Percentiles rank a stretch among this genome's conserved stretches.
Evolutionary conservation across 345 rosid genomes (phyloP).

Genomic region (Hibiscus mutabilis): DNA sequence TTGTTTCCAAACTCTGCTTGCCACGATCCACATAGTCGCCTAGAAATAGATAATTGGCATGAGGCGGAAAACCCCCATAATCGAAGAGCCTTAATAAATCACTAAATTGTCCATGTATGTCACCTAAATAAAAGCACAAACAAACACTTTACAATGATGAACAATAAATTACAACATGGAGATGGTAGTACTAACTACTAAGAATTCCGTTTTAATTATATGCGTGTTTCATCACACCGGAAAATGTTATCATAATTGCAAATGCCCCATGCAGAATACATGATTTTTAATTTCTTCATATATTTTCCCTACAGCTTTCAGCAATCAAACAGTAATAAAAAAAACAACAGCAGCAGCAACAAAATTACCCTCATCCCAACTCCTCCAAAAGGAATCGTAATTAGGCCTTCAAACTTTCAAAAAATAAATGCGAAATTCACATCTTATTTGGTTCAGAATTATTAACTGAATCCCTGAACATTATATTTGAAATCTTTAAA

Average conservation of each 20-base stretch:
- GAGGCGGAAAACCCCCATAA: constrained; percentile 92
- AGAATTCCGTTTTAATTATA: neutral
- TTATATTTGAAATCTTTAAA: neutral
- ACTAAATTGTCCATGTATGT: constrained; percentile 89
- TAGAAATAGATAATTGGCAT: constrained; percentile 73
- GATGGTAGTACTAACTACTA: neutral
- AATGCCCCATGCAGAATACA: neutral
- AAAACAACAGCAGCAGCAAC: too few relatives aligned
- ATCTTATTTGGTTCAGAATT: neutral
- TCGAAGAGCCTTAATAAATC: constrained; percentile 88
- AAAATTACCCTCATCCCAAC: neutral
- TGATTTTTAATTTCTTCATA: neutral
- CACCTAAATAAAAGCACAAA: constrained; percentile 42
- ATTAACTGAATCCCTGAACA: neutral
- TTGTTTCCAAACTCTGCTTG: constrained; percentile 93
- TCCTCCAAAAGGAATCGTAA: neutral
- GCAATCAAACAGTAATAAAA: constrained; percentile 11
- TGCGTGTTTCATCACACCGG: neutral
- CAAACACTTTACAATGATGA: constrained; percentile 1
- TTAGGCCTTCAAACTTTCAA: too few relatives aligned
- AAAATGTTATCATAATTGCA: neutral
- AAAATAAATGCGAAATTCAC: neutral
- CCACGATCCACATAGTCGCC: constrained; percentile 98
- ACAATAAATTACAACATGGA: neutral
- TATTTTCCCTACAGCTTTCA: neutral